Base-by-base conservation (phyloP, 169 alveolate species). In the Cystoisospora suis region DNA sequence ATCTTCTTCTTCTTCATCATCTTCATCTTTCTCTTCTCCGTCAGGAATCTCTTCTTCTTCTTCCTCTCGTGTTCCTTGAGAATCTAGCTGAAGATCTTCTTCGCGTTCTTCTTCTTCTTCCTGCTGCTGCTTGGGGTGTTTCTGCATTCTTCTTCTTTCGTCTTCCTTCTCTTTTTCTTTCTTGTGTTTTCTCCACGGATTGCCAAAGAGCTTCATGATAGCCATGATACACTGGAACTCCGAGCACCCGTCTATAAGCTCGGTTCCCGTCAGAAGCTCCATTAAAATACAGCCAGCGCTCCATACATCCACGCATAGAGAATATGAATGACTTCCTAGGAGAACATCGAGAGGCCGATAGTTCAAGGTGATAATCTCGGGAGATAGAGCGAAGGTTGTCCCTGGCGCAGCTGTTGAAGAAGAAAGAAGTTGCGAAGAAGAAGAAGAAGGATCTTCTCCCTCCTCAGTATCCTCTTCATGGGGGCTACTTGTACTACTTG, bases 231-330 rank as follows among this genome's bases (percentile, higher is more conserved):
- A 87, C 40, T 80, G 80, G 29, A 87, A 42, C 59, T 87, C 91
- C 4, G 86, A 72, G 75, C 56, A 70, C 12, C 86, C 91, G 32
- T 87, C 91, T 9, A 87, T 87, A 23, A 70, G 47, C 86, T 87
- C 91, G 45, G 65, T 20, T 34, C 91, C 86, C 45, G 77, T 75
- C 70, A 90, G 88, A 29, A 90, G 93, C 81, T 80, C 85, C 89
- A 81, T 53, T 79, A 90, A 56, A 34, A 81, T 49, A 86, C 61
- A 90, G 49, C 93, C 93, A 15, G 72, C 91, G 79, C 99, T 97
- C 99, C 99, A 99, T 40, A 98, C 96, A 93, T 98, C 99, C 0
- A 98, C 99, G 45, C 99, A 98, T 77, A 98, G 97, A 27, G 99
- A 96, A 91, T 99, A 99, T 88, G 96, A 94, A 87, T 96, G 96